A percentile compares a stretch with the other conserved stretches of the same genome.
These are phyloP conservation scores for Debaryomycetaceae sp. DNA, from an alignment of 1,139 yeast species.

Conservation along the genomic window DNA sequence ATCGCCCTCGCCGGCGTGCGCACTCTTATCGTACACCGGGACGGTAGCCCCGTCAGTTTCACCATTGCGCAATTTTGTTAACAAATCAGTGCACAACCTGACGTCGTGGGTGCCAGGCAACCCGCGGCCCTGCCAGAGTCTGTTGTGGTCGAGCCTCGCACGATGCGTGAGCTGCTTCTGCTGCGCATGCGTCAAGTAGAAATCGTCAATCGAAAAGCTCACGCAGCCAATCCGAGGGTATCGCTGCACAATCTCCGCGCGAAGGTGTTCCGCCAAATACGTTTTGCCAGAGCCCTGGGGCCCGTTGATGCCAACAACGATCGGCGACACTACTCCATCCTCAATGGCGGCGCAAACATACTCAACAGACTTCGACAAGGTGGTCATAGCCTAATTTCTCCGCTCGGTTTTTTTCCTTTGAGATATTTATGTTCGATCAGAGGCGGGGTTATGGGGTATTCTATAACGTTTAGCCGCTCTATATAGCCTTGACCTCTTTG, in stretches of 20 bases:
- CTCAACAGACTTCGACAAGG: constrained; percentile 16
- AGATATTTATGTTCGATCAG: background rate
- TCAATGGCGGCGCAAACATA: constrained; percentile 18
- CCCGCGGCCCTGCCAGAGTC: constrained; percentile 73
- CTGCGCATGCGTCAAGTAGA: constrained; percentile 63
- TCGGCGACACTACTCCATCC: constrained; percentile 26
- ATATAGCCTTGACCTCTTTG: constrained; percentile 62
- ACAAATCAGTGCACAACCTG: constrained; percentile 25
- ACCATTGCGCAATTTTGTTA: constrained; percentile 15
- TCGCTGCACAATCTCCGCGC: constrained; percentile 25
- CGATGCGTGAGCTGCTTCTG: constrained; percentile 44
- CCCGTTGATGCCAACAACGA: constrained; percentile 72
- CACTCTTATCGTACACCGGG: constrained; percentile 79
- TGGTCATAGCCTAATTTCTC: constrained; percentile 12
- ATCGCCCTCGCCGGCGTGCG: constrained; percentile 76
- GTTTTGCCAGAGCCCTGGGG: constrained; percentile 96
- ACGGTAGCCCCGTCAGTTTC: constrained; percentile 27
- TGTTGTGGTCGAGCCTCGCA: constrained; percentile 37
- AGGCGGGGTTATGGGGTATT: background rate
- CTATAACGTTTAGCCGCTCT: constrained; percentile 11
- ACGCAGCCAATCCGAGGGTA: constrained; percentile 43
- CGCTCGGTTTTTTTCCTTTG: constrained; percentile 1
- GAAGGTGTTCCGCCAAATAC: constrained; percentile 50
- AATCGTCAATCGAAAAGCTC: constrained; percentile 79
- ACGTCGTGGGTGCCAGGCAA: constrained; percentile 94